Base-by-base conservation (phyloP, 1,284 basidiomycete species). In the Serendipita sp. region DNA sequence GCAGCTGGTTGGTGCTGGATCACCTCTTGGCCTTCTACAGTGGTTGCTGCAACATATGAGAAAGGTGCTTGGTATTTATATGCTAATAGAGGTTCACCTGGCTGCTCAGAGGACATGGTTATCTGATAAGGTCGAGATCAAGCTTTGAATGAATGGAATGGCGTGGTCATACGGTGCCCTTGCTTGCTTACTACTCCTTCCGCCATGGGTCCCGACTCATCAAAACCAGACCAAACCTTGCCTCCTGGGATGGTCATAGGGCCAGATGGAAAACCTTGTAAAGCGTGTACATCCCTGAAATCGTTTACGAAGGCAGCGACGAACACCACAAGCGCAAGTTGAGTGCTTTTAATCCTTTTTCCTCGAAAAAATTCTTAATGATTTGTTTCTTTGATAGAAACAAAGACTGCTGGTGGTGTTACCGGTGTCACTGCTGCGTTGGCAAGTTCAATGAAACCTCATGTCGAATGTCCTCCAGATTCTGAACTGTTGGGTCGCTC, bases 231-330 rank as follows among this genome's bases (percentile, higher is more conserved):
- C 10, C 71, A 72, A 6, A 69, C 73, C 63, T 70, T 78, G 1
- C 87, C 88, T 1, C 87, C 88, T 2, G 92, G 91, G 1, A 84
- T 91, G 76, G 81, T 94, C 63, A 75, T 96, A 65, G 93, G 90
- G 1, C 87, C 89, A 32, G 90, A 96, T 68, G 93, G 93, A 29
- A 95, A 93, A 74, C 91, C 90, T 0, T 97, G 93, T 78, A 94
- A 91, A 76, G 84, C 88, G 43, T 93, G 92, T 72, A 89, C 84
- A 61, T 88, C 49, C 89, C 88, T 75, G 82, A 84, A 53, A 75
- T 85, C 71, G 92, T 86, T 85, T 81, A 77, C 66, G 79, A 84
- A 64, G 67, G 69, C 67, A 65, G 76, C 70, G 67, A 76, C 66
- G 71, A 72, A 17, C 60, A 61, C n/a, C 49, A 60, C 17, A 44